These are phyloP conservation scores for Gentiana straminea DNA, from an alignment of 257 asterid genomes.

Conservation along the genomic window DNA sequence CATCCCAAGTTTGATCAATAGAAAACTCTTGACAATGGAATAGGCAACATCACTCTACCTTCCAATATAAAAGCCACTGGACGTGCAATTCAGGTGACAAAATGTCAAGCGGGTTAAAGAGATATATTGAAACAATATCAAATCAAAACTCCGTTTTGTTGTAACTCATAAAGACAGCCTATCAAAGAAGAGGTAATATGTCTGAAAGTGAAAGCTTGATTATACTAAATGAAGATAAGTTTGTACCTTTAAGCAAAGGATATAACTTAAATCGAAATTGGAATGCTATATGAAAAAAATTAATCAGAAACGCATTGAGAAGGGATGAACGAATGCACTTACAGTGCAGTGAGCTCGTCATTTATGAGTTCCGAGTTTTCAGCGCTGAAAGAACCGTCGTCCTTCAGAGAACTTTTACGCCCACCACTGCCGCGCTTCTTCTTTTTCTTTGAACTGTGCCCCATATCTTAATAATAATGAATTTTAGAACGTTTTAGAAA, in stretches of 20 bases:
- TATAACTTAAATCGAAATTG: neutral
- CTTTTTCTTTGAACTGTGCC: constrained; percentile 65
- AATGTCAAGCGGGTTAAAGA: too few relatives aligned
- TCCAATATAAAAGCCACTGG: too few relatives aligned
- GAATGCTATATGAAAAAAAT: neutral
- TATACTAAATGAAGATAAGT: too few relatives aligned
- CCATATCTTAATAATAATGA: constrained; percentile 28
- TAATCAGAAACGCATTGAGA: too few relatives aligned
- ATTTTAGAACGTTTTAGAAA: neutral
- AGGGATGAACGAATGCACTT: constrained; percentile 10
- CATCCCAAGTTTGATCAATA: too few relatives aligned
- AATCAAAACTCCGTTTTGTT: too few relatives aligned
- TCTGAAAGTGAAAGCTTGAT: too few relatives aligned
- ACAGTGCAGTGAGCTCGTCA: constrained; percentile 90
- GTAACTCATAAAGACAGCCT: neutral
- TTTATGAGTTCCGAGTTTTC: constrained; percentile 51
- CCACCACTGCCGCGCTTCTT: constrained; percentile 33
- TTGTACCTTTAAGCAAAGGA: neutral
- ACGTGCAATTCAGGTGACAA: too few relatives aligned
- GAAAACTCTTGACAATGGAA: too few relatives aligned
- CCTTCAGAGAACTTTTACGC: constrained; percentile 56
- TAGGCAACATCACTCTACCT: too few relatives aligned
- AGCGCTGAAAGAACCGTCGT: constrained; percentile 39
- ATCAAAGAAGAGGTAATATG: neutral
- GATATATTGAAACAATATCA: too few relatives aligned